A percentile compares a stretch with the other conserved stretches of the same genome.
Conservation (phyloP, 1,284 basidiomycete genomes). For the Marasmius fiardii region DNA sequence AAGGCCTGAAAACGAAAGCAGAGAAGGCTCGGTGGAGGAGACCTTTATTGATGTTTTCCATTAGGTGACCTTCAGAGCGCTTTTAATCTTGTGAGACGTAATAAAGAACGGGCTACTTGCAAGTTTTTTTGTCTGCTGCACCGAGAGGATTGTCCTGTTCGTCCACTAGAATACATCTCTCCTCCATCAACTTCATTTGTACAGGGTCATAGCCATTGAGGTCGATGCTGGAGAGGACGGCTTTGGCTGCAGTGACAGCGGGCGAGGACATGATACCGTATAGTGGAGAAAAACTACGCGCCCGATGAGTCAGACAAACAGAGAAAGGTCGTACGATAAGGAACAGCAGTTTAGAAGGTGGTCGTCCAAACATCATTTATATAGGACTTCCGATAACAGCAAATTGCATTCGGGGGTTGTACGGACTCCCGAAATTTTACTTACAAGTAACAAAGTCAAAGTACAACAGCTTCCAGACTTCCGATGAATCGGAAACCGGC, state of each 20-base stretch:
- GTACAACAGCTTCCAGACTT: too few relatives aligned
- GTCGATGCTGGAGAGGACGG: constrained; percentile 67
- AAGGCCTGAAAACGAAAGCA: constrained; percentile 94
- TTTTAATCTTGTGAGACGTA: not conserved
- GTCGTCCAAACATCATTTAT: not conserved
- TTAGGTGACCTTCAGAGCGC: constrained; percentile 81
- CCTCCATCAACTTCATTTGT: constrained; percentile 92
- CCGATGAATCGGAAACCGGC: too few relatives aligned
- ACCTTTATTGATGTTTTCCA: constrained; percentile 95
- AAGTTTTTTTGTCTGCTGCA: constrained; percentile 96
- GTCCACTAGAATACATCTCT: constrained; percentile 94
- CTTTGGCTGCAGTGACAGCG: constrained; percentile 55
- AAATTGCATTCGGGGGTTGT: too few relatives aligned
- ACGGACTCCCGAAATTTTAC: too few relatives aligned
- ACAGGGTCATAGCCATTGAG: constrained; percentile 76
- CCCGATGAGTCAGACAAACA: not conserved
- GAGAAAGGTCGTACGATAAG: not conserved
- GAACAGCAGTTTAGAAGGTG: not conserved
- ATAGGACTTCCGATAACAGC: too few relatives aligned
- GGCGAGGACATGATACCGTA: constrained; percentile 45
- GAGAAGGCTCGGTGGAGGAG: constrained; percentile 98
- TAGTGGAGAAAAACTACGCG: constrained; percentile 3
- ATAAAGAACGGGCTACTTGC: constrained; percentile 44
- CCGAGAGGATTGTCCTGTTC: constrained; percentile 87
- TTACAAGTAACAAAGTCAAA: too few relatives aligned